These are phyloP conservation scores for Elaeis guineensis DNA, from an alignment of 176 grass and related monocot genomes.

Conservation along the genomic window DNA sequence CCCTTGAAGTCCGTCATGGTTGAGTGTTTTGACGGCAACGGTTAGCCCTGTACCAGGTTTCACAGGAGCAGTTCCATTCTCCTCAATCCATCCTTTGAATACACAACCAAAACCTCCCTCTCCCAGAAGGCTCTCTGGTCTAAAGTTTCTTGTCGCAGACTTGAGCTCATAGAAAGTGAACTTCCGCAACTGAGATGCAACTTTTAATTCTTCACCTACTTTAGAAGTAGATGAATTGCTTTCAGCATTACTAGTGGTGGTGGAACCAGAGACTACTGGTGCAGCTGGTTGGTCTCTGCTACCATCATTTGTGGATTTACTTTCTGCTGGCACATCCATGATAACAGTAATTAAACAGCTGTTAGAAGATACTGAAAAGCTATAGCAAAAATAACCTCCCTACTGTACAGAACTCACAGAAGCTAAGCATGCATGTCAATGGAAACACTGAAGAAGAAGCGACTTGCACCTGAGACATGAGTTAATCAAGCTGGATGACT, in stretches of 20 bases:
- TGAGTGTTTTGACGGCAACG: slow-evolving; percentile 95
- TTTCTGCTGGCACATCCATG: slow-evolving; percentile 55
- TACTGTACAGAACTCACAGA: too few relatives aligned
- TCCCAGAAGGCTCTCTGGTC: slow-evolving; percentile 92
- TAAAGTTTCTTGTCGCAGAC: slow-evolving; percentile 89
- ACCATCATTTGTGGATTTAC: slow-evolving; percentile 52
- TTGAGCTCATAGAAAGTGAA: slow-evolving; percentile 94
- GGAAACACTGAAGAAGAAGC: too few relatives aligned
- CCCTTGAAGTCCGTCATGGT: slow-evolving; percentile 97
- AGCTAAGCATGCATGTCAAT: too few relatives aligned
- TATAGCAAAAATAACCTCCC: too few relatives aligned
- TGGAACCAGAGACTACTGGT: slow-evolving; percentile 66
- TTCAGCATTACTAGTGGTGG: slow-evolving; percentile 69
- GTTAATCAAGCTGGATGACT: too few relatives aligned
- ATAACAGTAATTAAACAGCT: slow-evolving; percentile 10
- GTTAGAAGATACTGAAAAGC: too few relatives aligned
- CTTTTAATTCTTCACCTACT: slow-evolving; percentile 84
- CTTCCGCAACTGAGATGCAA: slow-evolving; percentile 76
- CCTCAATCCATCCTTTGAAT: slow-evolving; percentile 99
- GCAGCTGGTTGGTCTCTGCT: slow-evolving; percentile 41
- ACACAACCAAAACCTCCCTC: slow-evolving; percentile 99
- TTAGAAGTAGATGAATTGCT: slow-evolving; percentile 78
- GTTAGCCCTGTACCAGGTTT: slow-evolving; percentile 96
- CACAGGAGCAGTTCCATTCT: slow-evolving; percentile 96
- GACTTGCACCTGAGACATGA: too few relatives aligned